Evolutionary conservation across 192 early-diverging fungal species (phyloP).

Genomic region (Allomyces javanicus): DNA sequence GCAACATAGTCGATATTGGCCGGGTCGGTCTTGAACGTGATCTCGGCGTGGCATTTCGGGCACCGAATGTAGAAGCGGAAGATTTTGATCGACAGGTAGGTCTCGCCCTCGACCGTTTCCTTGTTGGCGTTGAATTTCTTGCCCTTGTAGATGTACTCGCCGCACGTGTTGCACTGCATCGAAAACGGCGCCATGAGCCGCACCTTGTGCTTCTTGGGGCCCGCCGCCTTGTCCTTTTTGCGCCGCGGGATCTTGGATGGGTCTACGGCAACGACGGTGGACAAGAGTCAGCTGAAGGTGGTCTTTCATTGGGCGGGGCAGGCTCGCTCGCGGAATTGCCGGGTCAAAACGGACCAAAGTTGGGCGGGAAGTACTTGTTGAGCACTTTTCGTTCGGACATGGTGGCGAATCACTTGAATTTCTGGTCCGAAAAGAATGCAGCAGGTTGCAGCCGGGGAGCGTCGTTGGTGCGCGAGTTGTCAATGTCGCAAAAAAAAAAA

Average conservation of each 20-base stretch:
- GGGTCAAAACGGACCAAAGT: slow-evolving; percentile 30
- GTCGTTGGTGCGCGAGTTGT: too few species aligned
- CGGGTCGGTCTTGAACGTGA: slow-evolving; percentile 96
- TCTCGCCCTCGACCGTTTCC: slow-evolving; percentile 55
- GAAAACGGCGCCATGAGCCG: slow-evolving; percentile 97
- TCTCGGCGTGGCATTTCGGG: slow-evolving; percentile 84
- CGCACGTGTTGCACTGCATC: slow-evolving; percentile 90
- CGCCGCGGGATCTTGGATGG: slow-evolving; percentile 77
- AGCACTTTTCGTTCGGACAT: slow-evolving; percentile 88
- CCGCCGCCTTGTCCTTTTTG: slow-evolving; percentile 39
- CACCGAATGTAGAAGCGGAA: slow-evolving; percentile 70
- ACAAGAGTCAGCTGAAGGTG: too few species aligned
- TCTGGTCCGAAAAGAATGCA: slow-evolving; percentile 3
- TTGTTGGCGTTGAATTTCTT: slow-evolving; percentile 98
- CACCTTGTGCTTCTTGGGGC: slow-evolving; percentile 71
- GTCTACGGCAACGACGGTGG: slow-evolving; percentile 22
- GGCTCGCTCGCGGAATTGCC: too few species aligned
- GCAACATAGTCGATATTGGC: slow-evolving; percentile 85
- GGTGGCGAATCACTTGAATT: slow-evolving; percentile 11
- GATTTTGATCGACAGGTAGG: slow-evolving; percentile 52
- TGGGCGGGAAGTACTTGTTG: slow-evolving; percentile 92
- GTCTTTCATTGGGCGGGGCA: too few species aligned
- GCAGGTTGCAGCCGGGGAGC: too few species aligned
- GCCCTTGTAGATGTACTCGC: slow-evolving; percentile 91
- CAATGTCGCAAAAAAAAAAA: too few species aligned